Conservation (phyloP, 805 yeast species). For the Metschnikowia peoriensis region DNA sequence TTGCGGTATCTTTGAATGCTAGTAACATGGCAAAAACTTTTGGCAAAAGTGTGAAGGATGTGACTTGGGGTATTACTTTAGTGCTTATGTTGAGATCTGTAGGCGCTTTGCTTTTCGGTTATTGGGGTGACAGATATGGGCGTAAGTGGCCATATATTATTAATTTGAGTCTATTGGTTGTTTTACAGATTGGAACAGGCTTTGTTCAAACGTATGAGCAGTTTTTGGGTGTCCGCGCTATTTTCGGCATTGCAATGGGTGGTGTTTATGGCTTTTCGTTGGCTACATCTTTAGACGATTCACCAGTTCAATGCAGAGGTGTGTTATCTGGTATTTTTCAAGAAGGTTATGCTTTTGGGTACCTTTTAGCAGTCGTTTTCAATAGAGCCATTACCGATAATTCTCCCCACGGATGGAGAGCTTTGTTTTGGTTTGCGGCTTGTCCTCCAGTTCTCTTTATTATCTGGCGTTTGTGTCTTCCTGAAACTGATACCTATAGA, state of each 20-base stretch:
- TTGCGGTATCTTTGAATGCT: conserved; percentile 54
- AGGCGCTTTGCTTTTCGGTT: conserved; percentile 63
- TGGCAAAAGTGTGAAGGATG: conserved; percentile 45
- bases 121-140: conserved; percentile 58
- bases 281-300: conserved; percentile 66
- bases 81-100: conserved; percentile 68
- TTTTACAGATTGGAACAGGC: conserved; percentile 62
- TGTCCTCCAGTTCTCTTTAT: conserved; percentile 62
- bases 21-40: conserved; percentile 46
- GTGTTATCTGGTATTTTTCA: conserved; percentile 69
- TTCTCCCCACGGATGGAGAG: conserved; percentile 58
- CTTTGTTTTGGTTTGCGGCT: conserved; percentile 69
- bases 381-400: conserved; percentile 54
- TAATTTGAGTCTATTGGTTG: conserved; percentile 46
- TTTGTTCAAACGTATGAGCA: conserved; percentile 55
- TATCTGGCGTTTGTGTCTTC: conserved; percentile 52
- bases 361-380: conserved; percentile 61
- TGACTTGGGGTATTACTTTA: conserved; percentile 70
- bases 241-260: conserved; percentile 70
- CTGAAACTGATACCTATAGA: conserved; percentile 60
- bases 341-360: conserved; percentile 79
- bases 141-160: conserved; percentile 56
- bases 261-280: conserved; percentile 66
- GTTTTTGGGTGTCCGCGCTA: conserved; percentile 60
- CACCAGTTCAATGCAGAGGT: conserved; percentile 57